Base-by-base conservation (phyloP, 2,329 filamentous ascomycete species). In the Zasmidium cellare region DNA sequence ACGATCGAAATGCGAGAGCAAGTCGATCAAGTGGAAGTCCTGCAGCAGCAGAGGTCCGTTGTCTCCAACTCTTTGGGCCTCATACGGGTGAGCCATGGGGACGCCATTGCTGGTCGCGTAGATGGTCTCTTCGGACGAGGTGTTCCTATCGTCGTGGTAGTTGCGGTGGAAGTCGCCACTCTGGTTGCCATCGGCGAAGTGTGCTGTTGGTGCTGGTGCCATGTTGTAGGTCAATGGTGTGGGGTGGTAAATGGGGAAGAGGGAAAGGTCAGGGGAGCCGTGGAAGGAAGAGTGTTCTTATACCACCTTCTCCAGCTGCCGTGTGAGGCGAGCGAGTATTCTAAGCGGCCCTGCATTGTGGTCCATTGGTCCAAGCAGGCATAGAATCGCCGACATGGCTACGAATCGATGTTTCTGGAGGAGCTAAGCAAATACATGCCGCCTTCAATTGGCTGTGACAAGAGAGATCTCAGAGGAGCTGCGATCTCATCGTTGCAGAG, bases 41-140 rank as follows among this genome's bases (percentile, higher is more conserved):
- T 84, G 76, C 63, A 85, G 72, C 1, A 87, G 77, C 0, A 86
- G 75, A 25, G 84, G 83, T 0, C 84, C 84, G 46, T 82, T 84
- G 64, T 84, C 80, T 63, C 83, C 83, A 3, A 75, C 79, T 24
- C 83, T 74, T 71, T 86, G 82, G 0, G 78, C 68, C 65, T 84
- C 83, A 64, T 86, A 85, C 1, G 83, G 82, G 62, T 86, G 82
- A 9, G 83, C 76, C 63, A 83, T 77, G 1, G 84, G 83, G 0
- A 76, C 78, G 55, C 82, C 82, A 70, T 84, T 86, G 72, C 78
- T 80, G 46, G 83, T 82, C 25, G 80, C 76, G 71, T 87, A 87
- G 14, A 82, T 59, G 14, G 76, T 75, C 51, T 80, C 74, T 57
- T 79, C 67, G 2, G 76, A 72, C 9, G 71, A 69, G 12, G 77